A percentile compares a stretch with the other conserved stretches of the same genome.
These are phyloP conservation scores for Dalbergia cochinchinensis DNA, from an alignment of 306 rosid genomes.

Conservation along the genomic window DNA sequence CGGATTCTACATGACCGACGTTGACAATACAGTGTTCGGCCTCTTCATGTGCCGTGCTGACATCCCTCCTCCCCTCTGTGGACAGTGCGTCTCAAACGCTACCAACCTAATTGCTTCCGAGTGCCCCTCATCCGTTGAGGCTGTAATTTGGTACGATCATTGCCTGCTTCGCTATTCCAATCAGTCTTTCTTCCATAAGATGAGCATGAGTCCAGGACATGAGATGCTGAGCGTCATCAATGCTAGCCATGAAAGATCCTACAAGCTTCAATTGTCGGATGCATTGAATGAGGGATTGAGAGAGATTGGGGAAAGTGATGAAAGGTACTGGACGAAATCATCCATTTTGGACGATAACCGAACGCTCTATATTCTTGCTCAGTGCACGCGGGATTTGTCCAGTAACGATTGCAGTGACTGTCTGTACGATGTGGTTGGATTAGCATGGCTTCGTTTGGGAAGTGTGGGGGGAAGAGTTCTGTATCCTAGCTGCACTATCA, in stretches of 20 bases:
- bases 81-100: constrained; percentile 29
- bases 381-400: neutral
- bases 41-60: constrained; percentile 52
- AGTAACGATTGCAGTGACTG: neutral
- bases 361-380: neutral
- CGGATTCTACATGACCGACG: neutral
- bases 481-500: neutral
- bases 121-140: neutral
- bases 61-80: neutral
- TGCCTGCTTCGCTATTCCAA: constrained; percentile 43
- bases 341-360: neutral
- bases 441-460: too few relatives aligned
- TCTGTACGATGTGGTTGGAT: too few relatives aligned
- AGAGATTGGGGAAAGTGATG: neutral
- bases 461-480: too few relatives aligned
- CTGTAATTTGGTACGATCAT: constrained; percentile 40
- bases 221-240: neutral
- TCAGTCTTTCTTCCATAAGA: neutral
- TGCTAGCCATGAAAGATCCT: neutral
- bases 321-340: constrained; percentile 11
- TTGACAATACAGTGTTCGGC: neutral
- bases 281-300: neutral
- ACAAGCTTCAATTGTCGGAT: neutral
- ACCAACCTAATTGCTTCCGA: neutral
- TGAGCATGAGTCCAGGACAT: constrained; percentile 11